These are phyloP conservation scores for Cyberlindnera xylosilytica DNA, from an alignment of 805 yeast species.

Conservation along the genomic window DNA sequence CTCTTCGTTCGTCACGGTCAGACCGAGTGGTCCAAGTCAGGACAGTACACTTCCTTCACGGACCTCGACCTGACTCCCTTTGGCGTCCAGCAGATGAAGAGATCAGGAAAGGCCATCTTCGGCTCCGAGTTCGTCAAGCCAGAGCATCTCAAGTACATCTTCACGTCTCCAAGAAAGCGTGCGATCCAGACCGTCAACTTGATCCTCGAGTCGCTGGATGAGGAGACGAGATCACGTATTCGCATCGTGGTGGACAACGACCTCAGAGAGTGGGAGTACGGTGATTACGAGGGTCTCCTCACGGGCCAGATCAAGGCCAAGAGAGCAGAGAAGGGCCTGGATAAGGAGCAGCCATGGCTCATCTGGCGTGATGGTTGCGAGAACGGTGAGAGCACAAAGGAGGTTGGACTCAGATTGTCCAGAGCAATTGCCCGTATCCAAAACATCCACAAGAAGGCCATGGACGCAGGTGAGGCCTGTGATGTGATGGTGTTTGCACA, in stretches of 20 bases:
- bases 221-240: constrained; percentile 39
- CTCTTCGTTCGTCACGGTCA: constrained; percentile 82
- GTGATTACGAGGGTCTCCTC: constrained; percentile 85
- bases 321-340: constrained; percentile 59
- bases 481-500: constrained; percentile 87
- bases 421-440: constrained; percentile 62
- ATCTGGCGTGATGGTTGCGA: constrained; percentile 95
- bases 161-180: constrained; percentile 78
- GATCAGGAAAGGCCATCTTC: constrained; percentile 70
- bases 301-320: constrained; percentile 63
- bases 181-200: constrained; percentile 74
- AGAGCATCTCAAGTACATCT: constrained; percentile 53
- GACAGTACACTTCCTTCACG: constrained; percentile 86
- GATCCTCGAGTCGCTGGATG: constrained; percentile 48
- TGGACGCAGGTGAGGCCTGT: constrained; percentile 49
- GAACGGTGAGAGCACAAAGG: constrained; percentile 69
- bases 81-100: constrained; percentile 73
- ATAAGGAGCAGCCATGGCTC: constrained; percentile 53
- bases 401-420: constrained; percentile 73
- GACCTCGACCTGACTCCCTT: constrained; percentile 75
- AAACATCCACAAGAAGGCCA: constrained; percentile 51
- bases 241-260: constrained; percentile 57
- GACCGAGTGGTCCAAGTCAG: constrained; percentile 94
- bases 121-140: constrained; percentile 67
- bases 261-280: constrained; percentile 93